Evolutionary conservation across 306 rosid genomes (phyloP).

Genomic region (Urtica urens): DNA sequence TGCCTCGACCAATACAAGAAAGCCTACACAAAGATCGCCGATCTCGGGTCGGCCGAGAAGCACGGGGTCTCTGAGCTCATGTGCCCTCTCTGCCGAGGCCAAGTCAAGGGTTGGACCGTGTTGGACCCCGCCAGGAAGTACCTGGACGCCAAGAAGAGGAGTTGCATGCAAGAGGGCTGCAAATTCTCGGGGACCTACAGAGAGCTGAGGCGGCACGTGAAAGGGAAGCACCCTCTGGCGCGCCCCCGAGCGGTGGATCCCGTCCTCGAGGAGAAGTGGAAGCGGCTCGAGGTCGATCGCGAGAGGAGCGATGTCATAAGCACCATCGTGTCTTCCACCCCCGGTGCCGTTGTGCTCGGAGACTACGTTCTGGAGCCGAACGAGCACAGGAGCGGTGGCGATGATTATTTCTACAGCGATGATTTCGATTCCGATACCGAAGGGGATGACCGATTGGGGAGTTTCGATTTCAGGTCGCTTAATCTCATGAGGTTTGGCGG

Average conservation of each 20-base stretch:
- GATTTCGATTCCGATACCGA: constrained; percentile 56
- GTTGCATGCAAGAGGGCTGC: constrained; percentile 83
- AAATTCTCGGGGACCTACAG: constrained; percentile 63
- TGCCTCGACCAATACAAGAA: constrained; percentile 93
- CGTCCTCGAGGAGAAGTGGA: constrained; percentile 73
- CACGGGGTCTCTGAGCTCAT: constrained; percentile 59
- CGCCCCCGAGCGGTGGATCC: constrained; percentile 95
- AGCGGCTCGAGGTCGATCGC: constrained; percentile 72
- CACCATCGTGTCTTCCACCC: constrained; percentile 76
- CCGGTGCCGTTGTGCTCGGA: constrained; percentile 86
- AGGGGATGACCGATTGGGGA: constrained; percentile 44
- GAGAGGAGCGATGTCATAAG: constrained; percentile 91
- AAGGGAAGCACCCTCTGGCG: constrained; percentile 73
- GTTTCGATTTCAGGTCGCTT: constrained; percentile 30
- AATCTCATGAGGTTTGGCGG: constrained; percentile 6
- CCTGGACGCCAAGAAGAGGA: constrained; percentile 82
- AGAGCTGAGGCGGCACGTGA: constrained; percentile 79
- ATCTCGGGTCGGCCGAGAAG: constrained; percentile 30
- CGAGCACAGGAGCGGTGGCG: constrained; percentile 32
- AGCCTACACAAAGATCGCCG: constrained; percentile 75
- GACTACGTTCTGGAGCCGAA: constrained; percentile 91
- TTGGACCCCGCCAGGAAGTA: constrained; percentile 75
- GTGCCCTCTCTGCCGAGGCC: constrained; percentile 92
- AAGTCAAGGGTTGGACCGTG: constrained; percentile 97
- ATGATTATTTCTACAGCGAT: constrained; percentile 55